Evolutionary conservation across 2,329 filamentous ascomycete species (phyloP).

Genomic region (Endocalyx cinctus): DNA sequence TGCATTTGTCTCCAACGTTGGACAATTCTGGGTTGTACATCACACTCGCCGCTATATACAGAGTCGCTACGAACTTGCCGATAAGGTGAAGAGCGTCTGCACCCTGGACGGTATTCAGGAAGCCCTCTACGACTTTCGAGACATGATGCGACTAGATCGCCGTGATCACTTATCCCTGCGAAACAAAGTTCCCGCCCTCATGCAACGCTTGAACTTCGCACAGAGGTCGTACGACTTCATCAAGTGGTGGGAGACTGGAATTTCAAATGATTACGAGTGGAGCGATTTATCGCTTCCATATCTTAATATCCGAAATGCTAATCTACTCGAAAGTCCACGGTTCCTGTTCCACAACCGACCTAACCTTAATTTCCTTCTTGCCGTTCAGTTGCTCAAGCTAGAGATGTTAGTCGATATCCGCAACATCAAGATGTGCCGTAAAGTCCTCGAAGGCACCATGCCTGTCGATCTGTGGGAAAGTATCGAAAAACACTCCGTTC

Average conservation of each 20-base stretch:
- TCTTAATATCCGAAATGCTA: slow-evolving; percentile 14
- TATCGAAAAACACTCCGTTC: slow-evolving; percentile 16
- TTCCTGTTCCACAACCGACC: slow-evolving; percentile 4
- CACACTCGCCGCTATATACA: slow-evolving; percentile 42
- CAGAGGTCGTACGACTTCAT: slow-evolving; percentile 46
- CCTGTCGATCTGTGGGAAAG: slow-evolving; percentile 13
- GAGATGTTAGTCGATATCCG: slow-evolving; percentile 24
- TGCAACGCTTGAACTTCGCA: slow-evolving; percentile 42
- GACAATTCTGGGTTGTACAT: slow-evolving; percentile 37
- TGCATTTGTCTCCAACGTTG: slow-evolving; percentile 33
- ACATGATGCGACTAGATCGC: slow-evolving; percentile 40
- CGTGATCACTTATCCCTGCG: slow-evolving; percentile 42
- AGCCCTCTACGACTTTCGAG: slow-evolving; percentile 34
- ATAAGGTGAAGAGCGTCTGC: slow-evolving; percentile 28
- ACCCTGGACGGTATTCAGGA: slow-evolving; percentile 30
- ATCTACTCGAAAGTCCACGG: slow-evolving; percentile 14
- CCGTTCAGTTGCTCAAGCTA: slow-evolving; percentile 20
- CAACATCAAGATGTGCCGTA: slow-evolving; percentile 17
- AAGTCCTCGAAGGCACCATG: slow-evolving; percentile 11
- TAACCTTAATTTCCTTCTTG: slow-evolving; percentile 9
- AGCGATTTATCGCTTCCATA: slow-evolving; percentile 24
- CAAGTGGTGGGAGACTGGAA: slow-evolving; percentile 27
- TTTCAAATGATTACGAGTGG: slow-evolving; percentile 29
- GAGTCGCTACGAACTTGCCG: slow-evolving; percentile 27
- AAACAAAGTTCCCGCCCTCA: slow-evolving; percentile 33